Evolutionary conservation across 768 basidiomycete species (phyloP), one percentile per base, ranked within the genome.

Genomic region (Pilatotrama ljubarskyi): DNA sequence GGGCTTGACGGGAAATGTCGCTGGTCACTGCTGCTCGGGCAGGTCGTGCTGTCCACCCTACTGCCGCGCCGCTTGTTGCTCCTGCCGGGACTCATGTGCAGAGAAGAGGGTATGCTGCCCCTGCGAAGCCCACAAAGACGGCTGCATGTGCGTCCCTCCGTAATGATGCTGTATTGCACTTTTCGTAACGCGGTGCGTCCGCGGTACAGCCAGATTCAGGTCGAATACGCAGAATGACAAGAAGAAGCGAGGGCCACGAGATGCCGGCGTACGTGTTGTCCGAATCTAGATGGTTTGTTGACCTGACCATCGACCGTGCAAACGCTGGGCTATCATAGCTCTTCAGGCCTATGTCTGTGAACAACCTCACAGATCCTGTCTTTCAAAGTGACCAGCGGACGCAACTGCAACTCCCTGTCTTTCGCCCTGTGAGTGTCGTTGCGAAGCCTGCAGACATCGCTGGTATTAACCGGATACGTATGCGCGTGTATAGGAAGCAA

Each of bases 341-440:
- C 17, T 84, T 82, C 63, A 66, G 74, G 44, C 72, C 80, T 5
- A 68, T 84, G 70, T 68, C 80, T 0, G 66, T 65, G 11, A 65
- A 63, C 0, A 73, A 75, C 51, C 62, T 84, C 18, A 73, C 71
- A 22, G 71, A 82, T 18, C 71, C 74, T 0, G 48, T 82, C 14
- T 81, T 84, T 52, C 71, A 77, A 58, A 73, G 70, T 14, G 73
- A 79, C 1, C 55, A 66, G 25, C 69, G 73, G 9, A 67, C 69
- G 1, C 71, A 74, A 29, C 70, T 82, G 11, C 61, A 72, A 2
- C 63, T 82, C 7, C 80, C 82, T 8, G 47, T 65, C 8, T 81
- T 84, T 61, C 70, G 73, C 47, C 77, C 80, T 0, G 82, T 82
- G 51, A 65, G 78, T 67, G 18, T n/a, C 3, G 18, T 14, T 9